phyloP scores from a whole-genome alignment of 208 protist species.

The Herpetomonas tarakana region DNA sequence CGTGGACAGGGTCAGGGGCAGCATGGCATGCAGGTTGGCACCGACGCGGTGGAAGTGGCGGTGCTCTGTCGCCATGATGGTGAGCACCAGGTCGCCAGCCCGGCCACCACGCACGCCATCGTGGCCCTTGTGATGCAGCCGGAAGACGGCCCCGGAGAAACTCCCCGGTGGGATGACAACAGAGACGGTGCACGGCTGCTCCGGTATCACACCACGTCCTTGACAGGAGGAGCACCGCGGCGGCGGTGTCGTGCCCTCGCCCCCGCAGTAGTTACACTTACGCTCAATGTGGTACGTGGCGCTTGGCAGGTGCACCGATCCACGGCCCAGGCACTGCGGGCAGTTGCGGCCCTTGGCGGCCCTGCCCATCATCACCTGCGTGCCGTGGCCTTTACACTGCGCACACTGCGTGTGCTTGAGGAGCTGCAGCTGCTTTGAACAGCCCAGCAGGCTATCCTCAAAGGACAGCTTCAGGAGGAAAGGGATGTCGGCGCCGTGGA shows the following conservation, averaged over 20 bases:
- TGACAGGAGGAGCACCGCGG: slow-evolving; percentile 56
- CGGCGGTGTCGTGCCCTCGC: slow-evolving; percentile 57
- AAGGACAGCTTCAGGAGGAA: slow-evolving; percentile 70
- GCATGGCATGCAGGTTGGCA: slow-evolving; percentile 65
- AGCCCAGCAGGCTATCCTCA: slow-evolving; percentile 68
- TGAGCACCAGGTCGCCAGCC: slow-evolving; percentile 72
- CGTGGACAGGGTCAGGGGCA: slow-evolving; percentile 72
- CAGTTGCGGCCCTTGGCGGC: slow-evolving; percentile 35
- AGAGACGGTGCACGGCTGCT: slow-evolving; percentile 13
- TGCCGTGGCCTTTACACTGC: slow-evolving; percentile 49
- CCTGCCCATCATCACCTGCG: slow-evolving; percentile 15
- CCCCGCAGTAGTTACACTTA: slow-evolving; percentile 68
- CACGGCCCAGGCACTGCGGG: slow-evolving; percentile 80
- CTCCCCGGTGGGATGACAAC: slow-evolving; percentile 37
- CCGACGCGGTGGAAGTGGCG: slow-evolving; percentile 59
- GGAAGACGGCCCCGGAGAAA: slow-evolving; percentile 32
- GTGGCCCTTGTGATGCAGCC: slow-evolving; percentile 65
- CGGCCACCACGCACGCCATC: slow-evolving; percentile 78
- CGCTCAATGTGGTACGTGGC: slow-evolving; percentile 88
- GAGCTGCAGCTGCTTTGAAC: slow-evolving; percentile 38
- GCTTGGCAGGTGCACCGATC: slow-evolving; percentile 59
- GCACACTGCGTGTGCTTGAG: slow-evolving; percentile 44
- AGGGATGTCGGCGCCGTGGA: slow-evolving; percentile 48
- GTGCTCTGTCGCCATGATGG: slow-evolving; percentile 67
- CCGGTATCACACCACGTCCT: slow-evolving; percentile 53